Evolutionary conservation across 2,329 filamentous ascomycete species (phyloP).

Genomic region (Pseudogymnoascus sp.): DNA sequence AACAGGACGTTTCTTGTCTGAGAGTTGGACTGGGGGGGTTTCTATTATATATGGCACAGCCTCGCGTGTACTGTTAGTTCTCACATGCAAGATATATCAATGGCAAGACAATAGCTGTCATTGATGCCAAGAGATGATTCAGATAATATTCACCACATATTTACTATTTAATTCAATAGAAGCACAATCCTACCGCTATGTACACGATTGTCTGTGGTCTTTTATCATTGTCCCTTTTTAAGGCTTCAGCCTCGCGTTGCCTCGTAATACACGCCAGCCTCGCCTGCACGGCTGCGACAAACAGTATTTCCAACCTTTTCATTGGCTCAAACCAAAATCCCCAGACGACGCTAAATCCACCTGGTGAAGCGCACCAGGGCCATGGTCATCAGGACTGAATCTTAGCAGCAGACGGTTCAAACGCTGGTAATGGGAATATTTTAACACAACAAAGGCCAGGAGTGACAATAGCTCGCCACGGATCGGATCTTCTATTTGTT

Average conservation of each 20-base stretch:
- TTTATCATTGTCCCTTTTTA: neutral
- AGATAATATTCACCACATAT: neutral
- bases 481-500: constrained; percentile 1
- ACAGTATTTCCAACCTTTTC: neutral
- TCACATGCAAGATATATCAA: neutral
- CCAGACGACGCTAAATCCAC: neutral
- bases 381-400: constrained; percentile 7
- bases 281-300: neutral
- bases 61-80: neutral
- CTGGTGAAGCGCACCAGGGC: constrained; percentile 4
- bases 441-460: neutral
- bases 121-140: neutral
- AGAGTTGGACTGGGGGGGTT: neutral
- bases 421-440: neutral
- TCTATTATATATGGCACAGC: neutral
- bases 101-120: neutral
- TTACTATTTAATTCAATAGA: neutral
- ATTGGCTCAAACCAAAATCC: neutral
- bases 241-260: neutral
- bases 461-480: constrained; percentile 3
- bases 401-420: neutral
- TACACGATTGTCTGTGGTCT: neutral
- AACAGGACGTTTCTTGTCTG: neutral
- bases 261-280: neutral
- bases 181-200: neutral